phyloP scores from a whole-genome alignment of 1,139 yeast genomes.

The Lodderomyces oxycetoniae region DNA sequence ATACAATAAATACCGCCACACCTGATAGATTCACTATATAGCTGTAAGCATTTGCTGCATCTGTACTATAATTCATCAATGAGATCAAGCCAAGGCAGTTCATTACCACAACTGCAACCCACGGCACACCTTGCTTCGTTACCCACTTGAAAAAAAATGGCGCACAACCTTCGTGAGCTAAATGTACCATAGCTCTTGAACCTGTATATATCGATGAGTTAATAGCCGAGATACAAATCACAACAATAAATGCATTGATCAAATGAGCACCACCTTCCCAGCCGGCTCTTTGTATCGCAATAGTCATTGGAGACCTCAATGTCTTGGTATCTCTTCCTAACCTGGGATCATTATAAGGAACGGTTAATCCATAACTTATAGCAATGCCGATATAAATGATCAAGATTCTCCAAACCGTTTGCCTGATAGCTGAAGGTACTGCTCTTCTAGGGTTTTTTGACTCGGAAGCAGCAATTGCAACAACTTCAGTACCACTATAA shows the following conservation, averaged over 20 bases:
- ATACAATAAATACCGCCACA: conserved; percentile 53
- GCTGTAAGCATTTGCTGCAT: conserved; percentile 49
- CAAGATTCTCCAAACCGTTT: conserved; percentile 50
- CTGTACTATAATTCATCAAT: conserved; percentile 46
- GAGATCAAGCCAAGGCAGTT: conserved; percentile 49
- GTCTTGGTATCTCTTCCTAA: conserved; percentile 24
- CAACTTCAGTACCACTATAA: conserved; percentile 55
- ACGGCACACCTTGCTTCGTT: conserved; percentile 48
- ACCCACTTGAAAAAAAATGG: conserved; percentile 40
- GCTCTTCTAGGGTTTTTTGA: conserved; percentile 52
- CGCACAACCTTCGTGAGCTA: conserved; percentile 48
- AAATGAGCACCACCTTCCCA: conserved; percentile 48
- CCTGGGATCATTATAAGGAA: conserved; percentile 45
- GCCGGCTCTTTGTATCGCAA: conserved; percentile 43
- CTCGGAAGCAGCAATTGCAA: conserved; percentile 55
- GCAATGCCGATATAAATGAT: conserved; percentile 54
- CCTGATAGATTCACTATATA: conserved; percentile 54
- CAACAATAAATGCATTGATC: conserved; percentile 46
- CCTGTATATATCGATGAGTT: conserved; percentile 52
- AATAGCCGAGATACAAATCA: conserved; percentile 52
- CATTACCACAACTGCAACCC: conserved; percentile 43
- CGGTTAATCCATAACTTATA: conserved; percentile 50
- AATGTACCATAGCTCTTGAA: conserved; percentile 46
- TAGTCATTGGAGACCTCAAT: conserved; percentile 41
- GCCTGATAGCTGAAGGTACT: conserved; percentile 55